Evolutionary conservation across 805 yeast species (phyloP).

Genomic region (Saccharomycopsis javanensis): DNA sequence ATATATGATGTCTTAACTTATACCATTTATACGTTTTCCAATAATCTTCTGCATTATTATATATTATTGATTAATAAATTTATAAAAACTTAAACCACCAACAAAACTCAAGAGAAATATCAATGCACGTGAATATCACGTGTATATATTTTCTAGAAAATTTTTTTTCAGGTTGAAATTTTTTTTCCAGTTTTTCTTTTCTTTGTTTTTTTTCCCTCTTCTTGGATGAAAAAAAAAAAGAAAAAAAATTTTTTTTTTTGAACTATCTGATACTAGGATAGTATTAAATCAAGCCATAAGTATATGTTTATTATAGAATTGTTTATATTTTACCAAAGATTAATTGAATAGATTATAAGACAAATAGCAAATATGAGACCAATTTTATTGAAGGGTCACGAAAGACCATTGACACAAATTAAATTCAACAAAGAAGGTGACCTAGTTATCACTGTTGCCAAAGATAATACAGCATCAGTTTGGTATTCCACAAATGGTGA

Average conservation of each 20-base stretch:
- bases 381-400: slow-evolving; percentile 52
- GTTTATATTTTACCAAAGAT: no score
- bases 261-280: neutral
- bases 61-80: no score
- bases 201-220: neutral
- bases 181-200: neutral
- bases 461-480: slow-evolving; percentile 80
- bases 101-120: no score
- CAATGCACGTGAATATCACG: neutral
- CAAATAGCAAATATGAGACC: slow-evolving; percentile 1
- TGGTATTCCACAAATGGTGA: slow-evolving; percentile 97
- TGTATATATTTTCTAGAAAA: neutral
- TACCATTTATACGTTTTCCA: no score
- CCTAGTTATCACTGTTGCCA: slow-evolving; percentile 80
- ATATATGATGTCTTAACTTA: no score
- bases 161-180: neutral
- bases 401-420: slow-evolving; percentile 94
- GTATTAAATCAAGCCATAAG: neutral
- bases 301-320: no score
- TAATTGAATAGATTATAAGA: no score
- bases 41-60: no score
- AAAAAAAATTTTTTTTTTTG: no score
- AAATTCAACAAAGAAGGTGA: slow-evolving; percentile 95
- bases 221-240: neutral
- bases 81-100: no score